These are phyloP conservation scores for Termitomyces sp. DNA, from an alignment of 768 basidiomycete genomes.

Conservation along the genomic window DNA sequence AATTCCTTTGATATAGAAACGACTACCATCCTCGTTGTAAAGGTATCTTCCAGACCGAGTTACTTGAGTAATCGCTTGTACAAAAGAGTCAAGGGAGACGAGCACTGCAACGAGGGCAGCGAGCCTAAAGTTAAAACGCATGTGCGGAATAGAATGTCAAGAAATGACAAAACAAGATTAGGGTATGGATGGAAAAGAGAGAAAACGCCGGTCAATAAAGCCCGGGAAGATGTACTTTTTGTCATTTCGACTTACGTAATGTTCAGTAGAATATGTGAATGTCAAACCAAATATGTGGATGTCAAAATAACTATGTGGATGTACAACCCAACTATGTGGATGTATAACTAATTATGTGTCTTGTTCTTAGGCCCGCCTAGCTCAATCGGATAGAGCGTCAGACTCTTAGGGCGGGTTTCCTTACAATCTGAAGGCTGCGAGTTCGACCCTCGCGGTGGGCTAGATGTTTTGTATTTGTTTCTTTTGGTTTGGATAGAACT, in stretches of 20 bases:
- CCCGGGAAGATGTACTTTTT: background rate
- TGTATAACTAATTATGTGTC: too few species aligned
- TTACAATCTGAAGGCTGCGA: conserved; percentile 70
- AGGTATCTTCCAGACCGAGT: conserved; percentile 76
- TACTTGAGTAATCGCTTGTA: conserved; percentile 67
- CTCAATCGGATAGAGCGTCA: conserved; percentile 68
- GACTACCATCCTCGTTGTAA: conserved; percentile 66
- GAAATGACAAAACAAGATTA: background rate
- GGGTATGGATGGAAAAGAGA: conserved; percentile 7
- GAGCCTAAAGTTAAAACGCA: conserved; percentile 27
- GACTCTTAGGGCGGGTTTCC: conserved; percentile 30
- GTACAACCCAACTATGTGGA: too few species aligned
- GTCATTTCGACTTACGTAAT: background rate
- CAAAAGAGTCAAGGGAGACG: conserved; percentile 41
- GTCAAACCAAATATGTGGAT: too few species aligned
- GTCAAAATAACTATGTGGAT: too few species aligned
- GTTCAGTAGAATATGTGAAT: too few species aligned
- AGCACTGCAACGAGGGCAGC: conserved; percentile 35
- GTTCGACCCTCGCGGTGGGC: conserved; percentile 71
- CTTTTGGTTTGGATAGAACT: too few species aligned
- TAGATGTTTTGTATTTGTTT: background rate
- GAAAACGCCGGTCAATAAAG: background rate
- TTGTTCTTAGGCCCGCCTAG: conserved; percentile 42
- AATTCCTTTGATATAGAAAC: conserved; percentile 88
- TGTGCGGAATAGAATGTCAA: conserved; percentile 9